Percentiles rank a stretch among this genome's conserved stretches.
Conservation (phyloP, 1,139 yeast species). For the Pichia sp. region DNA sequence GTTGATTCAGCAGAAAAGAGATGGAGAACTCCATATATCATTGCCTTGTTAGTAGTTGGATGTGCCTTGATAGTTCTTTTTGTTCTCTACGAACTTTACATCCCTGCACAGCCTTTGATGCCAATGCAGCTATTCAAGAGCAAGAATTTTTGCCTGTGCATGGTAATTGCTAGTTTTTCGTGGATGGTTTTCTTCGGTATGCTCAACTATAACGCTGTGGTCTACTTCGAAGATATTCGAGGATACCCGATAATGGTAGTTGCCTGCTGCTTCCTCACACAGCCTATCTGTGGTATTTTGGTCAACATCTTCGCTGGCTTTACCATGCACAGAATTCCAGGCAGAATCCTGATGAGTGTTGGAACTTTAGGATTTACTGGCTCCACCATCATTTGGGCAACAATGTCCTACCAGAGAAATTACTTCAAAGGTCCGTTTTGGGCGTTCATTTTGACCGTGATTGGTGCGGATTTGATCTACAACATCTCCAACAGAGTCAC, state of each 20-base stretch:
- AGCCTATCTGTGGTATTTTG: constrained; percentile 36
- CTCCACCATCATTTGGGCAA: constrained; percentile 39
- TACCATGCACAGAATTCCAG: constrained; percentile 41
- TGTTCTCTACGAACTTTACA: constrained; percentile 37
- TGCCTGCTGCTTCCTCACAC: constrained; percentile 38
- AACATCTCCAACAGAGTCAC: constrained; percentile 42
- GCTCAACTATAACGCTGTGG: constrained; percentile 36
- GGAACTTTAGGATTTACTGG: constrained; percentile 36
- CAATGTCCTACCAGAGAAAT: constrained; percentile 33
- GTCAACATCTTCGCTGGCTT: constrained; percentile 43
- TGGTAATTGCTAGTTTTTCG: constrained; percentile 34
- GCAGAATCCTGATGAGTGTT: constrained; percentile 34
- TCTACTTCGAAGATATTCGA: constrained; percentile 40
- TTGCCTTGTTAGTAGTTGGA: constrained; percentile 41
- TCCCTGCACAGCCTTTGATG: constrained; percentile 42
- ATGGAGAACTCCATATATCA: constrained; percentile 45
- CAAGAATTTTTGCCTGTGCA: constrained; percentile 37
- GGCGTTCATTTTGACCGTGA: constrained; percentile 36
- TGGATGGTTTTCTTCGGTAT: constrained; percentile 42
- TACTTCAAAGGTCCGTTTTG: constrained; percentile 45
- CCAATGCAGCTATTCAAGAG: constrained; percentile 41
- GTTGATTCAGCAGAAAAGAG: constrained; percentile 38
- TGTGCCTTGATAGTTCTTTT: constrained; percentile 34
- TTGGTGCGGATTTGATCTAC: constrained; percentile 45
- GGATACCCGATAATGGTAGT: constrained; percentile 37